Conservation (phyloP, 495 filamentous ascomycete species). For the Glutinoglossum americanum region DNA sequence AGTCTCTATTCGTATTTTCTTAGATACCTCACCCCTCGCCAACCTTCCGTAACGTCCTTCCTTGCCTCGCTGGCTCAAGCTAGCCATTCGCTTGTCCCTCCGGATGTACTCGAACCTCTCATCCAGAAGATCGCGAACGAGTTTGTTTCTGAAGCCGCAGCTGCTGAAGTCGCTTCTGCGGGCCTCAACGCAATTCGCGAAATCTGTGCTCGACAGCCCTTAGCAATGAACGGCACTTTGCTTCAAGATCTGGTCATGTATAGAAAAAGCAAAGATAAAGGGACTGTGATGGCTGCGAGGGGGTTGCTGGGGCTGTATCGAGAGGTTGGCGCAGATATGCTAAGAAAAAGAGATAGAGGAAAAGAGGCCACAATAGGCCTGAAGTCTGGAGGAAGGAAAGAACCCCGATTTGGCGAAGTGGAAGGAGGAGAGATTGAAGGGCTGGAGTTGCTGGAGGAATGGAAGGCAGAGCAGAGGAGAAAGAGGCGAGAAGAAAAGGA, state of each 20-base stretch:
- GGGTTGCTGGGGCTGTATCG: conserved; percentile 77
- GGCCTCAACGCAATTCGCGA: conserved; percentile 91
- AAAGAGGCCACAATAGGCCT: conserved; percentile 81
- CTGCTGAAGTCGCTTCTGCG: conserved; percentile 74
- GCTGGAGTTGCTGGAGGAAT: conserved; percentile 72
- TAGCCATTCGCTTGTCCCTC: conserved; percentile 76
- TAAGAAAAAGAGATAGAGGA: conserved; percentile 76
- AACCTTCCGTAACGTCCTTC: conserved; percentile 85
- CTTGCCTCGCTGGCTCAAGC: conserved; percentile 82
- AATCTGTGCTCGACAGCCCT: conserved; percentile 73
- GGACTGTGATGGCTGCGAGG: conserved; percentile 89
- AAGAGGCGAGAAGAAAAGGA: conserved; percentile 47
- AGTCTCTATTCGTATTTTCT: conserved; percentile 71
- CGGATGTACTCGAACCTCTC: conserved; percentile 79
- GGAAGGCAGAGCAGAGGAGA: conserved; percentile 74
- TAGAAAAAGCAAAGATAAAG: conserved; percentile 91
- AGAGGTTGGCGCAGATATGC: conserved; percentile 71
- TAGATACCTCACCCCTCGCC: conserved; percentile 68
- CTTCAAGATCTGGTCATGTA: conserved; percentile 96
- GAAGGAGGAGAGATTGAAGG: conserved; percentile 72
- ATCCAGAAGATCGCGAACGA: conserved; percentile 93
- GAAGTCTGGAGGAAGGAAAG: conserved; percentile 42
- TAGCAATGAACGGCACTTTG: conserved; percentile 86
- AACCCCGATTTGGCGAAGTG: conserved; percentile 60
- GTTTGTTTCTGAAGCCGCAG: conserved; percentile 89